phyloP scores from a whole-genome alignment of 2,329 filamentous ascomycete species.

The Arthrocladium fulminans region DNA sequence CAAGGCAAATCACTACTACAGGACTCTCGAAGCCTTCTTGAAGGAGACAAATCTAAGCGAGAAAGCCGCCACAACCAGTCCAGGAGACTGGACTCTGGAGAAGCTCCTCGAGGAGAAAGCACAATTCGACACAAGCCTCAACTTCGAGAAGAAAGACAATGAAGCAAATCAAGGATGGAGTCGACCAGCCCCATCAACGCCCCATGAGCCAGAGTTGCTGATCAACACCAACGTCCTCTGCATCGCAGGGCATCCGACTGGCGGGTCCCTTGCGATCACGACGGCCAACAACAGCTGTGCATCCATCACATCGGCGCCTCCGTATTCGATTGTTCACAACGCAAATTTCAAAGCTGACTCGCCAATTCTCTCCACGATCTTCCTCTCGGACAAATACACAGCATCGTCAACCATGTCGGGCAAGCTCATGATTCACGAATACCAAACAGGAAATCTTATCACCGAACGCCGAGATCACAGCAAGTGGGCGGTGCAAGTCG shows the following conservation, averaged over 20 bases:
- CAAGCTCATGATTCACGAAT: slow-evolving; percentile 42
- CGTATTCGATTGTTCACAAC: slow-evolving; percentile 14
- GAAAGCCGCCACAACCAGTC: slow-evolving; percentile 37
- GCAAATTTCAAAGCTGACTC: slow-evolving; percentile 12
- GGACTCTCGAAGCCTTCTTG: slow-evolving; percentile 50
- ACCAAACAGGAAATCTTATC: slow-evolving; percentile 29
- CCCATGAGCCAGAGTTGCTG: slow-evolving; percentile 14
- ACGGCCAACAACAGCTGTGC: slow-evolving; percentile 12
- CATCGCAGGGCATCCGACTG: slow-evolving; percentile 11
- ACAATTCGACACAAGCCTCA: slow-evolving; percentile 46
- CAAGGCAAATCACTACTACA: slow-evolving; percentile 34
- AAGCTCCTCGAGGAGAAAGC: slow-evolving; percentile 53
- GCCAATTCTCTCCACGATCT: slow-evolving; percentile 46
- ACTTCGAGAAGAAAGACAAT: slow-evolving; percentile 48
- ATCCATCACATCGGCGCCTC: not conserved
- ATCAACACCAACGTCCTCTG: slow-evolving; percentile 23
- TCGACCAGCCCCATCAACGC: slow-evolving; percentile 27
- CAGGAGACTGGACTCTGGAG: slow-evolving; percentile 47
- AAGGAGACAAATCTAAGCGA: slow-evolving; percentile 46
- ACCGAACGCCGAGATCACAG: slow-evolving; percentile 47
- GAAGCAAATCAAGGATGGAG: slow-evolving; percentile 38
- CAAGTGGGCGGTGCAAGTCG: slow-evolving; percentile 50
- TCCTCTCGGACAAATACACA: slow-evolving; percentile 36
- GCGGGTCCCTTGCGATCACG: slow-evolving; percentile 13
- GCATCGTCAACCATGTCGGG: slow-evolving; percentile 54